Percentiles rank a stretch among this genome's conserved stretches.
These are phyloP conservation scores for Tilletia horrida DNA, from an alignment of 1,284 basidiomycete genomes.

Conservation along the genomic window DNA sequence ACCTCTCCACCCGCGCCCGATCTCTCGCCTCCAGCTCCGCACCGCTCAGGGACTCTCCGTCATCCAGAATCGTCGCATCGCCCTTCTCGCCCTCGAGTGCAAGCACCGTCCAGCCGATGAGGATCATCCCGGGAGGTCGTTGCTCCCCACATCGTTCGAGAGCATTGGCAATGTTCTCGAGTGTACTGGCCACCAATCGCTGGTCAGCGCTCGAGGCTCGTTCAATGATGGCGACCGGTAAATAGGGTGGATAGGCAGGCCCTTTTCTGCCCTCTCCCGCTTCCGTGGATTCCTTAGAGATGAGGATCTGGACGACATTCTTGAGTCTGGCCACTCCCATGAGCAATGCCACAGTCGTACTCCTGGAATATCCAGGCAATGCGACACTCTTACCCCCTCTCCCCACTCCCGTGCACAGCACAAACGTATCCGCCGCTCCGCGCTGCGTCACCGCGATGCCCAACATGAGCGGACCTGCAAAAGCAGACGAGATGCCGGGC, in stretches of 20 bases:
- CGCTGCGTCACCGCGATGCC: slow-evolving; percentile 92
- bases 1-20: slow-evolving; percentile 28
- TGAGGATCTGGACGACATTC: slow-evolving; percentile 69
- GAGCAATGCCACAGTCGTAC: slow-evolving; percentile 74
- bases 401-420: slow-evolving; percentile 90
- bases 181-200: slow-evolving; percentile 74
- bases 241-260: slow-evolving; percentile 67
- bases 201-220: slow-evolving; percentile 89
- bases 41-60: slow-evolving; percentile 29
- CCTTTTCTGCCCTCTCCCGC: slow-evolving; percentile 55
- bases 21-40: slow-evolving; percentile 22
- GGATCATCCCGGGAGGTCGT: slow-evolving; percentile 89
- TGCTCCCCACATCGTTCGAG: slow-evolving; percentile 76
- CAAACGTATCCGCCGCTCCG: slow-evolving; percentile 81
- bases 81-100: slow-evolving; percentile 60
- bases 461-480: slow-evolving; percentile 83
- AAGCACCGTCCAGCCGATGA: slow-evolving; percentile 79
- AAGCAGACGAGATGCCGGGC: slow-evolving; percentile 81
- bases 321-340: slow-evolving; percentile 89
- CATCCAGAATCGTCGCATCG: slow-evolving; percentile 60
- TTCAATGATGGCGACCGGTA: slow-evolving; percentile 89
- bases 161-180: slow-evolving; percentile 69
- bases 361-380: slow-evolving; percentile 79
- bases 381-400: slow-evolving; percentile 77
- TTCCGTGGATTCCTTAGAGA: slow-evolving; percentile 31